Conservation (phyloP, 2,329 filamentous ascomycete genomes). For the Rhexocercosporidium sp. region DNA sequence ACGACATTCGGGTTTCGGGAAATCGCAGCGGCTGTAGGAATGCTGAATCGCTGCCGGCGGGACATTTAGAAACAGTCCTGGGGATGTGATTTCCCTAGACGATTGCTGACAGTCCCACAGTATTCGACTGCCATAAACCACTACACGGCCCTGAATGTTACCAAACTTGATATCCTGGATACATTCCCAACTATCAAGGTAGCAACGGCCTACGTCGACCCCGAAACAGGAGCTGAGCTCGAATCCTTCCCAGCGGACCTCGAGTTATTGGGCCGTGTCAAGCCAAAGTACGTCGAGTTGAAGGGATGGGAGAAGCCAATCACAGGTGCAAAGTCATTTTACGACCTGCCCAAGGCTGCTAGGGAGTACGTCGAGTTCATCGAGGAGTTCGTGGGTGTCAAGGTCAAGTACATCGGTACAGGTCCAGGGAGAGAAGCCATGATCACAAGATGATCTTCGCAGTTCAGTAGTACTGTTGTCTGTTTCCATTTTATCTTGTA, state of each 20-base stretch:
- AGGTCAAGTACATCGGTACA: conserved; percentile 69
- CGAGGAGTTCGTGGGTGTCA: conserved; percentile 65
- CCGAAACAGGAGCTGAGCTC: conserved; percentile 52
- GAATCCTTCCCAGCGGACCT: conserved; percentile 70
- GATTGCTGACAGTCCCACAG: conserved; percentile 39
- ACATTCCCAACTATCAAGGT: conserved; percentile 77
- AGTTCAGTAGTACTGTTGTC: too few relatives aligned
- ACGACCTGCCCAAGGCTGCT: conserved; percentile 67
- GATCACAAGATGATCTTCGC: not conserved
- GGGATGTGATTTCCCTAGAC: conserved; percentile 35
- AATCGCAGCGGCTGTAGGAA: too few relatives aligned
- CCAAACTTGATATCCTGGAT: conserved; percentile 74
- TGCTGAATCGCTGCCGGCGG: too few relatives aligned
- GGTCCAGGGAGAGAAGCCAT: conserved; percentile 44
- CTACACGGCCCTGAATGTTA: conserved; percentile 57
- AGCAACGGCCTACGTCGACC: conserved; percentile 71
- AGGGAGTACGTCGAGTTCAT: conserved; percentile 47
- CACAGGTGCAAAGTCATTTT: conserved; percentile 59
- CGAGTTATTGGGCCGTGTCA: conserved; percentile 59
- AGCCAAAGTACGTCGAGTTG: conserved; percentile 72
- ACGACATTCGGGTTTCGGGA: not conserved
- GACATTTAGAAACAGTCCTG: not conserved
- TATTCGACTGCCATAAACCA: conserved; percentile 54
- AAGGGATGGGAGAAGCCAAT: conserved; percentile 73
- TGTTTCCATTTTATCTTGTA: too few relatives aligned